phyloP scores from a whole-genome alignment of 345 rosid species.

The Raphanus sativus region DNA sequence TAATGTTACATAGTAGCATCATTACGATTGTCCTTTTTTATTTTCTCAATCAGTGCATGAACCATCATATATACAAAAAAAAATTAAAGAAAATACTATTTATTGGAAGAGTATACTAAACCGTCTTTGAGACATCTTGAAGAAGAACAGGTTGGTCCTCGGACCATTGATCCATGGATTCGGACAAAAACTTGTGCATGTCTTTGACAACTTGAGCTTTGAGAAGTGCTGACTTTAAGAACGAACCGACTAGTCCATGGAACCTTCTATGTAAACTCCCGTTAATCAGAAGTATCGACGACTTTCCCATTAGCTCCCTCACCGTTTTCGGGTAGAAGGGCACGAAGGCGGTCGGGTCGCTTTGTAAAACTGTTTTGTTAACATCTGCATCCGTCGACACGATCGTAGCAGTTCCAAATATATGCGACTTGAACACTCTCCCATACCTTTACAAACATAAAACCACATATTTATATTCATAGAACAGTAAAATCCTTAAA shows the following conservation, averaged over 20 bases:
- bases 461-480: not conserved
- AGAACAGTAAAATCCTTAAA: not conserved
- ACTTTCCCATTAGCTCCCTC: constrained; percentile 91
- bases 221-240: constrained; percentile 79
- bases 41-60: constrained; percentile 11
- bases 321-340: constrained; percentile 93
- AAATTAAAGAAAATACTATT: not conserved
- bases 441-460: constrained; percentile 57
- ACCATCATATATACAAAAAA: not conserved
- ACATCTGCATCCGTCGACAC: constrained; percentile 95
- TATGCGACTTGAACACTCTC: constrained; percentile 94
- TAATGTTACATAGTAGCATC: constrained; percentile 12
- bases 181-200: constrained; percentile 65
- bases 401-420: constrained; percentile 80
- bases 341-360: constrained; percentile 77
- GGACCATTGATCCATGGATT: constrained; percentile 77
- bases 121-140: constrained; percentile 88
- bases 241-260: constrained; percentile 85
- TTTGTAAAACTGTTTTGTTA: constrained; percentile 75
- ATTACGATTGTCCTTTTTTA: not conserved
- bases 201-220: constrained; percentile 83
- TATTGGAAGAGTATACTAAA: constrained; percentile 39
- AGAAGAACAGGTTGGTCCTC: constrained; percentile 59
- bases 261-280: constrained; percentile 88
- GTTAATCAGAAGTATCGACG: constrained; percentile 81